These are phyloP conservation scores for Canna indica DNA, from an alignment of 176 grass and related monocot species.

Conservation along the genomic window DNA sequence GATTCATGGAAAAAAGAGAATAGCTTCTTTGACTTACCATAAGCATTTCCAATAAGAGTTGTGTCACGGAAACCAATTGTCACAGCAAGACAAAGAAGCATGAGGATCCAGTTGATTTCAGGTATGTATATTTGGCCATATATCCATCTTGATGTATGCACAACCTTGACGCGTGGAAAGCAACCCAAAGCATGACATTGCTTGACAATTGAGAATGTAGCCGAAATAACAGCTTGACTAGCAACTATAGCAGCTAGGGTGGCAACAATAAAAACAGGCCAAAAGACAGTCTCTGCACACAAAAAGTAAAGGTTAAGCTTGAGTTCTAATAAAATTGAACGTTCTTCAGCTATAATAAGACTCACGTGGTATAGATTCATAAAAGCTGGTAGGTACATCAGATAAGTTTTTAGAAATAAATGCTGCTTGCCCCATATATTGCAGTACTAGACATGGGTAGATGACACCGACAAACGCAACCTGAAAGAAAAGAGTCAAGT, in stretches of 20 bases:
- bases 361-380: slow-evolving; percentile 77
- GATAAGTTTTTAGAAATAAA: slow-evolving; percentile 68
- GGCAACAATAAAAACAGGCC: slow-evolving; percentile 75
- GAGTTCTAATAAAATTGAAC: neutral
- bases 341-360: neutral
- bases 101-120: slow-evolving; percentile 95
- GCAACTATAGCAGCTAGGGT: slow-evolving; percentile 85
- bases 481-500: slow-evolving; percentile 38
- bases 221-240: slow-evolving; percentile 88
- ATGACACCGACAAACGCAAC: slow-evolving; percentile 64
- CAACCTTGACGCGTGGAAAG: slow-evolving; percentile 83
- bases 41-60: slow-evolving; percentile 78
- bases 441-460: slow-evolving; percentile 79
- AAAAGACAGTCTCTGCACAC: slow-evolving; percentile 56
- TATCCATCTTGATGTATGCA: slow-evolving; percentile 94
- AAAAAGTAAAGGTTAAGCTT: neutral
- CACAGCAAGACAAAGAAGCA: slow-evolving; percentile 71
- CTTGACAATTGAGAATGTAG: slow-evolving; percentile 91
- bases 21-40: slow-evolving; percentile 66
- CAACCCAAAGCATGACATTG: slow-evolving; percentile 92
- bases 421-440: slow-evolving; percentile 97
- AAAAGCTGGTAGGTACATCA: slow-evolving; percentile 43
- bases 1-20: no score
- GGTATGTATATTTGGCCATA: slow-evolving; percentile 91
- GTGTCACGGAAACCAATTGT: slow-evolving; percentile 70